phyloP scores from a whole-genome alignment of 2,329 filamentous ascomycete species.

The Pestalotiopsis fici region DNA sequence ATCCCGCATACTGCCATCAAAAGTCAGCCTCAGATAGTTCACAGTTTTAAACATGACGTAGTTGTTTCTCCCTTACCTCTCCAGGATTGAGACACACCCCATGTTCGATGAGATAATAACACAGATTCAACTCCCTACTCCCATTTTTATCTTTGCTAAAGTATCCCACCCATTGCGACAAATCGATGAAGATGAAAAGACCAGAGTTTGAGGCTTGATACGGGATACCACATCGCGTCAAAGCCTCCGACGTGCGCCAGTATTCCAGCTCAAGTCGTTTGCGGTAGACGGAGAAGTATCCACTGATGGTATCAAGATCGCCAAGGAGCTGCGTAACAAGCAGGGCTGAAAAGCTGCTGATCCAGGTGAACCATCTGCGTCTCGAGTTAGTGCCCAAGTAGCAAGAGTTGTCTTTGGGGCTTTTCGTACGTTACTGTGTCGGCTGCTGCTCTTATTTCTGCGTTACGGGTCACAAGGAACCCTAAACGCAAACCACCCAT shows the following conservation, averaged over 20 bases:
- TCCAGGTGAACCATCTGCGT: neutral
- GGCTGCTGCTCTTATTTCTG: neutral
- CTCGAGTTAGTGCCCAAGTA: neutral
- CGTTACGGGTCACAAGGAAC: neutral
- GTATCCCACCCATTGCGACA: neutral
- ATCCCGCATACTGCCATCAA: neutral
- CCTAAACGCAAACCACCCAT: neutral
- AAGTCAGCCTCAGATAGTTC: neutral
- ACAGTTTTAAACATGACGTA: neutral
- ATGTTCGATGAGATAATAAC: neutral
- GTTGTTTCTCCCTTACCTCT: neutral
- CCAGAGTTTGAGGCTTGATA: neutral
- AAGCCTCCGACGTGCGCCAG: neutral
- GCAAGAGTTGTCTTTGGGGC: neutral
- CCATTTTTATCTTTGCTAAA: neutral
- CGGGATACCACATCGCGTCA: neutral
- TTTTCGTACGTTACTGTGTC: neutral
- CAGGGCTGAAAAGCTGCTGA: neutral
- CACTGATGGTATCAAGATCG: neutral
- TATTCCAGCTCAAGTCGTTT: neutral
- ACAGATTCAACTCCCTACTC: neutral
- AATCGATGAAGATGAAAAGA: neutral
- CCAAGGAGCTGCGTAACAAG: neutral
- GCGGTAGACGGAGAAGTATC: neutral
- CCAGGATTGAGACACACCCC: neutral